Conservation (phyloP, 306 rosid genomes). For the Geum urbanum region DNA sequence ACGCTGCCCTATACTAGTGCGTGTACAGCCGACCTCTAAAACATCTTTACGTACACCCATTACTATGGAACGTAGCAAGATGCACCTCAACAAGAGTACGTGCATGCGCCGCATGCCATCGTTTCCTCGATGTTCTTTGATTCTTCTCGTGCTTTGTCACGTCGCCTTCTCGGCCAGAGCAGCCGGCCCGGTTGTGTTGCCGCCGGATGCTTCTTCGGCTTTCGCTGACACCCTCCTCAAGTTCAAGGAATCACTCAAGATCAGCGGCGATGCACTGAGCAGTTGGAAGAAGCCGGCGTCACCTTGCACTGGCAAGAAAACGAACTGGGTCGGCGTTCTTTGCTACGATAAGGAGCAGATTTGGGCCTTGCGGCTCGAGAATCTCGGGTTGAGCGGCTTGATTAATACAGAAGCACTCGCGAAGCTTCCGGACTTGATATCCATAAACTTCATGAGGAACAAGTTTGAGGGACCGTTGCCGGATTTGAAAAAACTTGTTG, state of each 20-base stretch:
- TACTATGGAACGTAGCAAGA: conserved; percentile 29
- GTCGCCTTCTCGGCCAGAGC: conserved; percentile 12
- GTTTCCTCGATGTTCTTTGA: neutral
- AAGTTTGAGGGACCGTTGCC: conserved; percentile 51
- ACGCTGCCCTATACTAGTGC: conserved; percentile 35
- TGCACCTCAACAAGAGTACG: neutral
- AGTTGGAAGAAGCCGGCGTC: conserved; percentile 36
- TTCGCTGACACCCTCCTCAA: conserved; percentile 41
- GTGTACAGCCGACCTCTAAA: conserved; percentile 28
- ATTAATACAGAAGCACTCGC: conserved; percentile 44
- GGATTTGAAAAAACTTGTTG: conserved; percentile 27
- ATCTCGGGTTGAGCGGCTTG: conserved; percentile 55
- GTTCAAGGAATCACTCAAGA: conserved; percentile 47
- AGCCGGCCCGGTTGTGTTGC: neutral
- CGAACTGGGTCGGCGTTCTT: conserved; percentile 54
- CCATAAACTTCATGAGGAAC: conserved; percentile 59
- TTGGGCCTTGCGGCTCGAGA: conserved; percentile 61
- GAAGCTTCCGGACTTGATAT: conserved; percentile 40
- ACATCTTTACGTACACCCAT: conserved; percentile 14
- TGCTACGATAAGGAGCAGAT: conserved; percentile 44
- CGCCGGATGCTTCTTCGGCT: neutral
- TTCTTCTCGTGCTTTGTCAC: neutral
- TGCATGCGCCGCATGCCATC: neutral
- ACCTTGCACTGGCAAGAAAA: conserved; percentile 37
- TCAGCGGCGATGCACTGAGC: neutral